phyloP scores from a whole-genome alignment of 768 basidiomycete species.

The Mycena pura region DNA sequence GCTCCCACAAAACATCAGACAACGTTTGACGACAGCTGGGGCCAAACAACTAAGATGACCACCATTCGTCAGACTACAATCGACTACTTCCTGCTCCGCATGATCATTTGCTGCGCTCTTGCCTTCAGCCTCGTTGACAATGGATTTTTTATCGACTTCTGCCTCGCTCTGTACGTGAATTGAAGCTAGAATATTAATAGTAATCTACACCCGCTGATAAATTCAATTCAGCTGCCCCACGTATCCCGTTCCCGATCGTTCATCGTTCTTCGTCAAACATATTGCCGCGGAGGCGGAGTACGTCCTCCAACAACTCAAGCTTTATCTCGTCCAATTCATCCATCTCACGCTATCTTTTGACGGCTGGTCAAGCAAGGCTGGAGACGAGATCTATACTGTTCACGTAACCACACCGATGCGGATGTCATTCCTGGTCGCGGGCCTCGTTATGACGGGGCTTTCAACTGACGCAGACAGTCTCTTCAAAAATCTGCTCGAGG shows the following conservation, averaged over 20 bases:
- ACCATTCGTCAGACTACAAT: conserved; percentile 1
- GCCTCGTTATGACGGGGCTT: not conserved
- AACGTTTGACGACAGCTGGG: not conserved
- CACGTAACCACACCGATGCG: conserved; percentile 13
- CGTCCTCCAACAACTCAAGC: not conserved
- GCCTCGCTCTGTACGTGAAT: not conserved
- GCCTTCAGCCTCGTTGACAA: conserved; percentile 10
- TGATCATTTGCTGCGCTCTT: conserved; percentile 22
- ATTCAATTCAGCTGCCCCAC: not conserved
- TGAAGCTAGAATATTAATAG: not conserved
- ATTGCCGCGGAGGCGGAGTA: conserved; percentile 3
- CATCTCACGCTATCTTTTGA: conserved; percentile 15
- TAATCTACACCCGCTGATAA: no score
- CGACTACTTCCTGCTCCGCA: not conserved
- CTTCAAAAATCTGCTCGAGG: not conserved
- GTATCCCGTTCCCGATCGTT: conserved; percentile 6
- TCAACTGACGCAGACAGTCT: not conserved
- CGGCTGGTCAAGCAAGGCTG: conserved; percentile 1
- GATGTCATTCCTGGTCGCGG: not conserved
- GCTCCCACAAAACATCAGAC: not conserved
- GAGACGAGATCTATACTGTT: conserved; percentile 20
- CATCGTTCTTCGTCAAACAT: conserved; percentile 10
- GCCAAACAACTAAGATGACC: not conserved
- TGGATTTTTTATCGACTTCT: conserved; percentile 21
- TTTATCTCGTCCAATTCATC: not conserved